Evolutionary conservation across 805 yeast species (phyloP).

Genomic region (Suhomyces prunicola): DNA sequence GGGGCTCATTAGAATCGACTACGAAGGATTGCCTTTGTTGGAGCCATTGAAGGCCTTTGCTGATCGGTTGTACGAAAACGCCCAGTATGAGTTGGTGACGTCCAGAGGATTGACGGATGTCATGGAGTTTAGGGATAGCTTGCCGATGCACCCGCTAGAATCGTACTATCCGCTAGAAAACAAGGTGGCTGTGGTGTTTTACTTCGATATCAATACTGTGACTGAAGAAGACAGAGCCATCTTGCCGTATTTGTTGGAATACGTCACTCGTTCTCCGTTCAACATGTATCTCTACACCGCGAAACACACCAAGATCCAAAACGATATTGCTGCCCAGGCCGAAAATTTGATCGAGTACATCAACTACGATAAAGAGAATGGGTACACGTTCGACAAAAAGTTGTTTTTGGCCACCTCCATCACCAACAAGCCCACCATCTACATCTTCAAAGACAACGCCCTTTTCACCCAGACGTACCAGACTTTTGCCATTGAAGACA

Average conservation of each 20-base stretch:
- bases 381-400: constrained; percentile 40
- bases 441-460: constrained; percentile 57
- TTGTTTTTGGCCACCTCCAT: constrained; percentile 50
- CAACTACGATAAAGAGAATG: constrained; percentile 38
- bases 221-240: constrained; percentile 62
- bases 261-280: constrained; percentile 53
- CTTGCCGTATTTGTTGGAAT: constrained; percentile 58
- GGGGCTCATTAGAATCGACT: constrained; percentile 49
- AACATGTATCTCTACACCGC: constrained; percentile 54
- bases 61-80: constrained; percentile 44
- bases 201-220: constrained; percentile 47
- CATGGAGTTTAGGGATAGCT: constrained; percentile 25
- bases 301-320: constrained; percentile 40
- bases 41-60: constrained; percentile 43
- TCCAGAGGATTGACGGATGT: constrained; percentile 28
- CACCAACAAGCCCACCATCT: constrained; percentile 59
- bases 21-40: constrained; percentile 32
- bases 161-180: constrained; percentile 37
- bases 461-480: constrained; percentile 52
- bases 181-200: constrained; percentile 51
- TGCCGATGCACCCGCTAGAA: constrained; percentile 31
- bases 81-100: constrained; percentile 34
- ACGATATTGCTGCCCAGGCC: constrained; percentile 41
- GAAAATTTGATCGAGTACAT: constrained; percentile 40
- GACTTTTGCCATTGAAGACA: constrained; percentile 62